Percentiles rank a stretch among this genome's conserved stretches.
These are phyloP conservation scores for Quillaja saponaria DNA, from an alignment of 306 rosid species.

Conservation along the genomic window DNA sequence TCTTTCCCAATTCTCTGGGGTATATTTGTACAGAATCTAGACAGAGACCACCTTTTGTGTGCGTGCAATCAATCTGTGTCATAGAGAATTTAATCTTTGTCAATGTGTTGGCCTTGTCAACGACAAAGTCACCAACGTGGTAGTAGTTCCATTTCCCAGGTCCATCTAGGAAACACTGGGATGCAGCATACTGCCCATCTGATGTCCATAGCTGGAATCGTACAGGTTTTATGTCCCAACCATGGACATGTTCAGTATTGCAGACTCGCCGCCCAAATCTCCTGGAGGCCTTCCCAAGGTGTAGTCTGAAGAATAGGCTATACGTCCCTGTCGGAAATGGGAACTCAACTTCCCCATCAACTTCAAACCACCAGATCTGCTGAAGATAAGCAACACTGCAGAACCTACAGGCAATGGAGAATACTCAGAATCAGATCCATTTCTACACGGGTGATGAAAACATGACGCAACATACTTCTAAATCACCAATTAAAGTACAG, in stretches of 20 bases:
- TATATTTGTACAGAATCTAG: constrained; percentile 72
- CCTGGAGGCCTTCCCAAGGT: constrained; percentile 63
- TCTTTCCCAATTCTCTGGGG: constrained; percentile 59
- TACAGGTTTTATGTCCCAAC: constrained; percentile 91
- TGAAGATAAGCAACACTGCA: constrained; percentile 76
- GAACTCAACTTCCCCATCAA: constrained; percentile 87
- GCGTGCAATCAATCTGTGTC: constrained; percentile 99
- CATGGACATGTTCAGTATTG: constrained; percentile 77
- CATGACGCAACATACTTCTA: background rate
- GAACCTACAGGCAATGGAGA: constrained; percentile 51
- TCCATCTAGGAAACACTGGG: constrained; percentile 63
- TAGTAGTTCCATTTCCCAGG: constrained; percentile 74
- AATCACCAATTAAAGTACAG: constrained; percentile 19
- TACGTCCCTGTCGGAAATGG: constrained; percentile 88
- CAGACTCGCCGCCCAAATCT: constrained; percentile 75
- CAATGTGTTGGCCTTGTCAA: constrained; percentile 51
- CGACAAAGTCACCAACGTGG: constrained; percentile 79
- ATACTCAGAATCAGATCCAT: constrained; percentile 17
- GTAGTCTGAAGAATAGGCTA: constrained; percentile 74
- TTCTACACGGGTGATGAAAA: constrained; percentile 9
- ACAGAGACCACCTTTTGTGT: constrained; percentile 94
- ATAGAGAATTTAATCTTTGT: constrained; percentile 76
- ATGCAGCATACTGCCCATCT: constrained; percentile 66
- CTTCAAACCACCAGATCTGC: constrained; percentile 99
- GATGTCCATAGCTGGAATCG: constrained; percentile 86